These are phyloP conservation scores for Neurospora sp. DNA, from an alignment of 2,329 filamentous ascomycete genomes.

Conservation along the genomic window DNA sequence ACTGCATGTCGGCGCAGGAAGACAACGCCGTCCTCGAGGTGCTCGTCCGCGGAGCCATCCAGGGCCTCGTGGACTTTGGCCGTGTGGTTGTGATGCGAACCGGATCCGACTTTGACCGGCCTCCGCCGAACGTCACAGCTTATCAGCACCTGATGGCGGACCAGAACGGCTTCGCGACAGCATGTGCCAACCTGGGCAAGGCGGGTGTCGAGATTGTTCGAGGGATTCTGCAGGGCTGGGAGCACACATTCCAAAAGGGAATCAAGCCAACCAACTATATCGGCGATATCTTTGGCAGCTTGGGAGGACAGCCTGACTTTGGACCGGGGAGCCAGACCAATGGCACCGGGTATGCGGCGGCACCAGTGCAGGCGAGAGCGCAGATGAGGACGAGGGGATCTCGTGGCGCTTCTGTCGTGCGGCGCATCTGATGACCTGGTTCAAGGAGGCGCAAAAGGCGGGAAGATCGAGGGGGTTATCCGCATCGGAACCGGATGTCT, in stretches of 20 bases:
- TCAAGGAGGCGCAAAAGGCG: too few species aligned
- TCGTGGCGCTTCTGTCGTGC: not conserved
- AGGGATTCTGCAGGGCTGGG: constrained; percentile 54
- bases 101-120: constrained; percentile 61
- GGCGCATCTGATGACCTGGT: not conserved
- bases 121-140: constrained; percentile 45
- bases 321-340: constrained; percentile 41
- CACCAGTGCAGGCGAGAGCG: not conserved
- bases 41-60: constrained; percentile 47
- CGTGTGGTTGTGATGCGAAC: constrained; percentile 60
- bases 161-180: constrained; percentile 54
- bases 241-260: constrained; percentile 45
- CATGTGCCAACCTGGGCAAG: constrained; percentile 55
- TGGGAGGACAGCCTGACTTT: constrained; percentile 57
- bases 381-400: not conserved
- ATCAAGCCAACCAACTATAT: constrained; percentile 54
- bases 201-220: constrained; percentile 56
- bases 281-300: constrained; percentile 59
- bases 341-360: constrained; percentile 17
- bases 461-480: too few species aligned
- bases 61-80: constrained; percentile 51
- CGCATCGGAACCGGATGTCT: too few species aligned
- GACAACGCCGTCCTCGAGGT: constrained; percentile 61
- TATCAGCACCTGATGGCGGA: constrained; percentile 51
- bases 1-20: constrained; percentile 65